Evolutionary conservation across 371 early-diverging fungal genomes (phyloP), one percentile per base, ranked within the genome.

Genomic region (Funneliformis caledonium): DNA sequence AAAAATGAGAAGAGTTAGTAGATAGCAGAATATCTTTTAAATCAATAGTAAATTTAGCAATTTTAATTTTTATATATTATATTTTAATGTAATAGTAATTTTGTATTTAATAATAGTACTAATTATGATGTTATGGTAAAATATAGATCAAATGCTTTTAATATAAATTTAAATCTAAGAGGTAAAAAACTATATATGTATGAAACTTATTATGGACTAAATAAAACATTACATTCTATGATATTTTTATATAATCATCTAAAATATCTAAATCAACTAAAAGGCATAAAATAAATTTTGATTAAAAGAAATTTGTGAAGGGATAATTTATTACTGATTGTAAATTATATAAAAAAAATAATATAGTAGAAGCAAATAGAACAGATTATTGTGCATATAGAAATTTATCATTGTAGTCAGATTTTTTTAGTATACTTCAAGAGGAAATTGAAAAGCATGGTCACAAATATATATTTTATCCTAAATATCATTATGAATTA

Each of bases 11-110:
- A 81, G 62, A 64, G 73, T 45, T 81, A 62, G 64, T 81, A 62
- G 78, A 81, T 72, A 11, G 78, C 78, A 43, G 56, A 76, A 72
- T 73, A 81, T 67, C 72, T 81, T 62, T 52, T 78, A 70, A 26
- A 65, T 61, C 78, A 81, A 73, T 81, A 59, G 73, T 10, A 47
- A 5, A 77, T 48, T 69, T 74, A 72, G 72, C 82, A 52, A 81
- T 78, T 33, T 50, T 72, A 68, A 81, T 81, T 12, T 73, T 77
- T 74, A 81, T 52, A 73, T 60, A 73, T 70, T 78, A 72, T 73
- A 72, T 70, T 60, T 70, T 42, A 77, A 81, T 72, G 3, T 26
- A 26, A n/a, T n/a, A n/a, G n/a, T n/a, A n/a, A n/a, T n/a, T n/a
- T n/a, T n/a, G n/a, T n/a, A n/a, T n/a, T n/a, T n/a, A n/a, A n/a